Evolutionary conservation across 108 stramenopile genomes (phyloP).

Genomic region (Cyclotella baltica): DNA sequence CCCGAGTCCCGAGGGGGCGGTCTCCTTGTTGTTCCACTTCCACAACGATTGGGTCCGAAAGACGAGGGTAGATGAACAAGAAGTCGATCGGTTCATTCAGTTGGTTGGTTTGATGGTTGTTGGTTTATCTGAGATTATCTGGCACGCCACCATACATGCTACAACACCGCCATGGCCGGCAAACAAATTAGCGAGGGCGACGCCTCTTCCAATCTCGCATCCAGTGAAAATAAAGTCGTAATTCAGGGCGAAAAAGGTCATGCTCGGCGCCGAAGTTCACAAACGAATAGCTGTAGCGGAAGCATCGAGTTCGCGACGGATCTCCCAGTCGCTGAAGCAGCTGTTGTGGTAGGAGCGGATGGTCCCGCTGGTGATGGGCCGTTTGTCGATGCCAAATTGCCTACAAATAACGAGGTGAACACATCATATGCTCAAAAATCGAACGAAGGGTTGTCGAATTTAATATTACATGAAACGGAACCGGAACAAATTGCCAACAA

Average conservation of each 20-base stretch:
- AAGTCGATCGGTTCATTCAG: too few relatives aligned
- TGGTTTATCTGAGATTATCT: too few relatives aligned
- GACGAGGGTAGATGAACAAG: too few relatives aligned
- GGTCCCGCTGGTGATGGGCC: neutral
- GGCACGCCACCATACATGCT: too few relatives aligned
- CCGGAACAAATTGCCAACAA: neutral
- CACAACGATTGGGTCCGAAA: too few relatives aligned
- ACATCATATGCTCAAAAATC: conserved; percentile 6
- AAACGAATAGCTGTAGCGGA: neutral
- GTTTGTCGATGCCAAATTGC: neutral
- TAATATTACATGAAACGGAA: neutral
- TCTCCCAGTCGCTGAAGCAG: neutral
- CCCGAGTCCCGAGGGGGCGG: too few relatives aligned
- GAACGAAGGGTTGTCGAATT: neutral
- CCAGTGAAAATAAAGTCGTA: too few relatives aligned
- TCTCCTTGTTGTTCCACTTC: too few relatives aligned
- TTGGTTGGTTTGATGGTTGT: too few relatives aligned
- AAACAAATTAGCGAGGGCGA: neutral
- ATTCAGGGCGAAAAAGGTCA: neutral
- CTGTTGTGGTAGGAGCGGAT: neutral
- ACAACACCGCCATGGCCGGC: neutral
- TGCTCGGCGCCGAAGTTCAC: neutral
- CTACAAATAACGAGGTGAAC: neutral
- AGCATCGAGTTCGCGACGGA: neutral
- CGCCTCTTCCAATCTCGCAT: too few relatives aligned